Evolutionary conservation across 805 yeast species (phyloP).

Genomic region (Cyberlindnera petersonii): DNA sequence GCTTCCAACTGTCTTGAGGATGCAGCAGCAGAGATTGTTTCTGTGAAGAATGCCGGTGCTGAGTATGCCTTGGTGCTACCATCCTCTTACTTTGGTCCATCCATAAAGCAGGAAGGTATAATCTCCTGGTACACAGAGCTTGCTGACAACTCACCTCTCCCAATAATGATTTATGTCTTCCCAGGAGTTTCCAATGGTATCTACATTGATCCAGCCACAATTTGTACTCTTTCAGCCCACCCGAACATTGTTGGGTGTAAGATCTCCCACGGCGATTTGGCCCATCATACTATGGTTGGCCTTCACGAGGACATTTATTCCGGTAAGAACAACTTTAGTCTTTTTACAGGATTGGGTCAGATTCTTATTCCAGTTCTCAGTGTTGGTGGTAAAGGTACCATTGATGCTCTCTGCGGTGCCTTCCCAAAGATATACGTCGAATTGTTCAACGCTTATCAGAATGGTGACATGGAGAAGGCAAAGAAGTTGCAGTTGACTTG

Average conservation of each 20-base stretch:
- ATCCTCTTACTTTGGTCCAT: conserved; percentile 45
- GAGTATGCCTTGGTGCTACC: conserved; percentile 39
- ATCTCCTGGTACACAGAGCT: conserved; percentile 39
- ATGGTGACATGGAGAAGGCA: conserved; percentile 41
- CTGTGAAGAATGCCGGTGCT: conserved; percentile 38
- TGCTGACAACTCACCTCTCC: conserved; percentile 37
- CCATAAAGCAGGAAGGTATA: conserved; percentile 43
- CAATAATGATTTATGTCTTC: conserved; percentile 39
- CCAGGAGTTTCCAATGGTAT: conserved; percentile 43
- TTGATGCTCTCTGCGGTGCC: conserved; percentile 51
- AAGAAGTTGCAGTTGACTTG: conserved; percentile 38
- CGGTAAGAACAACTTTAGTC: conserved; percentile 36
- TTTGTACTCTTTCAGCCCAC: conserved; percentile 34
- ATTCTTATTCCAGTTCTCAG: conserved; percentile 43
- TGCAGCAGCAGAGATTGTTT: conserved; percentile 37
- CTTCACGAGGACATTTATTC: conserved; percentile 36
- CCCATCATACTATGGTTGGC: conserved; percentile 43
- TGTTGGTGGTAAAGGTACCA: conserved; percentile 47
- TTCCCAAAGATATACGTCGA: conserved; percentile 47
- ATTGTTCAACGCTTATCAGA: conserved; percentile 35
- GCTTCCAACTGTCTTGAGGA: conserved; percentile 44
- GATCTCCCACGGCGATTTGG: conserved; percentile 48
- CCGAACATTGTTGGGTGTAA: conserved; percentile 48
- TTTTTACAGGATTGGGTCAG: conserved; percentile 51
- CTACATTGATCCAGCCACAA: conserved; percentile 33